These are phyloP conservation scores for Rosa hybrid DNA, from an alignment of 331 rosid genomes.

Conservation along the genomic window DNA sequence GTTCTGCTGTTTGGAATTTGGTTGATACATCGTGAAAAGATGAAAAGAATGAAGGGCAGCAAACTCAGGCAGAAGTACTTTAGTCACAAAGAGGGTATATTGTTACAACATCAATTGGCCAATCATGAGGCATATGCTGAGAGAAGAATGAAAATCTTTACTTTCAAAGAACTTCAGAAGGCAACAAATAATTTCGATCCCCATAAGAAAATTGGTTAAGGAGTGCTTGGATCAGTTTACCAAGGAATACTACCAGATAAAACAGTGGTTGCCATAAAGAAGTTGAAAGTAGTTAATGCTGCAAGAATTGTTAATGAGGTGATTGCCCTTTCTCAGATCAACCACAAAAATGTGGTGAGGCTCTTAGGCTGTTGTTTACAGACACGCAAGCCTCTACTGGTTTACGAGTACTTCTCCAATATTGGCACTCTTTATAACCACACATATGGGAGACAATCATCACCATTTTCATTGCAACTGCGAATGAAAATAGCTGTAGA, in stretches of 20 bases:
- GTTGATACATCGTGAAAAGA: background rate
- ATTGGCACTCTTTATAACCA: slow-evolving; percentile 1
- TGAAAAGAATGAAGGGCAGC: background rate
- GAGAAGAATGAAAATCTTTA: slow-evolving; percentile 8
- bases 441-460: background rate
- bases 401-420: slow-evolving; percentile 18
- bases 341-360: slow-evolving; percentile 18
- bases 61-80: background rate
- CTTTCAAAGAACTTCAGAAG: background rate
- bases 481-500: slow-evolving; percentile 13
- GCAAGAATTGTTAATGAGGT: slow-evolving; percentile 13
- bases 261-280: slow-evolving; percentile 11
- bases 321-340: background rate
- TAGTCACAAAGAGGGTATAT: background rate
- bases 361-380: slow-evolving; percentile 22
- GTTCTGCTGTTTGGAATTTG: background rate
- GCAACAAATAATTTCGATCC: slow-evolving; percentile 15
- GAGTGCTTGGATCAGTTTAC: slow-evolving; percentile 19
- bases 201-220: background rate
- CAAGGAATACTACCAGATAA: slow-evolving; percentile 12
- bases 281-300: background rate
- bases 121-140: background rate
- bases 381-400: slow-evolving; percentile 1
- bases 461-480: slow-evolving; percentile 11
- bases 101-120: no score